Base-by-base conservation (phyloP, 306 rosid species). In the Fragaria iinumae region DNA sequence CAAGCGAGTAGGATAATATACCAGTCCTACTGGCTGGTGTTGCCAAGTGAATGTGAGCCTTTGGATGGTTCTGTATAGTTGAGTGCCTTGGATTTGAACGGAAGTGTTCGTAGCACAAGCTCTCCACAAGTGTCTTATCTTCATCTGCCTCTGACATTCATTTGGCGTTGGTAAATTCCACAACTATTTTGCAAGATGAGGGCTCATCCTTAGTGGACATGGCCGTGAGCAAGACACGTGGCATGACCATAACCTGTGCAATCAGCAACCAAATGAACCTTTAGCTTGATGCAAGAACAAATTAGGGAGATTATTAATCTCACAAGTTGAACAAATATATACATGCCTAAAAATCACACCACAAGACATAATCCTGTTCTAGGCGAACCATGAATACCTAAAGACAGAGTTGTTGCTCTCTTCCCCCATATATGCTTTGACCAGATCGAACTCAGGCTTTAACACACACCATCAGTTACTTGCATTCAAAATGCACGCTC, bases 71-170 rank as follows among this genome's bases (percentile, higher is more conserved):
- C 49, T 25, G 43, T 50, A 47, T 56, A 21, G n/a, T 17, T n/a
- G 48, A 84, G 69, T 81, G 80, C 11, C 57, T 23, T 57, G 49
- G 77, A 80, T 68, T 64, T 52, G 63, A 72, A 70, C 29, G 80
- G 85, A 63, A 59, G 83, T 50, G 80, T 72, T 72, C 59, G 43
- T 8, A 65, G 69, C 90, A 78, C 83, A 86, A 89, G 93, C 56
- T 79, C 90, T 89, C 91, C 93, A 81, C 89, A 84, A 83, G 89
- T 73, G 82, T 71, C 93, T 93, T 90, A 90, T 93, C 96, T 82
- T 83, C 9, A 76, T 77, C 20, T 38, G 56, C 73, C 25, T 64
- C 11, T 13, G 17, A 21, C 59, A 53, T 18, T 67, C 34, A 71
- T 14, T n/a, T 20, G 68, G 47, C 63, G 60, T 84, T 77, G 48